Evolutionary conservation across 164 flowering plant genomes (phyloP).

Genomic region (Hamamelis virginiana): DNA sequence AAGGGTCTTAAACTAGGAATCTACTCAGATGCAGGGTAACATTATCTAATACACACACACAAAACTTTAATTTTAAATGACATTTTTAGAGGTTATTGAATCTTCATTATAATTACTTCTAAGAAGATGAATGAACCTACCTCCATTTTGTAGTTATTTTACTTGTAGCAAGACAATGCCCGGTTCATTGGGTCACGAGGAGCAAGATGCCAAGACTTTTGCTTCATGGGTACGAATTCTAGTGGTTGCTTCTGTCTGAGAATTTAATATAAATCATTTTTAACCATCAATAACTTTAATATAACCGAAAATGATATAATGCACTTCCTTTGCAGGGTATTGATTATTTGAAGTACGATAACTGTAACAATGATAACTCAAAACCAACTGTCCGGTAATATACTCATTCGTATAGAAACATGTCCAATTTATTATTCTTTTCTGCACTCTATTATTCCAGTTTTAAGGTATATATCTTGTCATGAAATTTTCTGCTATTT

Average conservation of each 20-base stretch:
- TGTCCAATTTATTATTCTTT: not conserved
- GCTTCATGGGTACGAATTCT: conserved; percentile 35
- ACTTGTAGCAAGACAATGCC: conserved; percentile 46
- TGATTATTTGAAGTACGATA: conserved; percentile 54
- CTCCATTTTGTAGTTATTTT: conserved; percentile 20
- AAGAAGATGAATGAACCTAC: not conserved
- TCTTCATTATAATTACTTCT: not conserved
- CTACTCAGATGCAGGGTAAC: conserved; percentile 51
- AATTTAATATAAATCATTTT: no score
- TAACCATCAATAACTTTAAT: no score
- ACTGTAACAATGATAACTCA: conserved; percentile 37
- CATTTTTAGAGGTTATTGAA: not conserved
- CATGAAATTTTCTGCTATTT: not conserved
- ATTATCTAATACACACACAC: not conserved
- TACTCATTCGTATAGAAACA: not conserved
- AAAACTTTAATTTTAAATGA: no score
- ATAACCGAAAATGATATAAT: not conserved
- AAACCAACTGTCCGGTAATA: conserved; percentile 38
- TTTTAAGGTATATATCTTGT: not conserved
- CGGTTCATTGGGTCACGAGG: conserved; percentile 43
- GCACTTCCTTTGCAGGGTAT: conserved; percentile 30
- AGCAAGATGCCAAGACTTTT: conserved; percentile 43
- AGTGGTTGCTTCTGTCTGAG: not conserved
- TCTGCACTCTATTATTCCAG: not conserved
- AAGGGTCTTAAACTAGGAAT: conserved; percentile 54